Evolutionary conservation across 73 alveolate genomes (phyloP).

Genomic region (Symbiodinium pilosum): DNA sequence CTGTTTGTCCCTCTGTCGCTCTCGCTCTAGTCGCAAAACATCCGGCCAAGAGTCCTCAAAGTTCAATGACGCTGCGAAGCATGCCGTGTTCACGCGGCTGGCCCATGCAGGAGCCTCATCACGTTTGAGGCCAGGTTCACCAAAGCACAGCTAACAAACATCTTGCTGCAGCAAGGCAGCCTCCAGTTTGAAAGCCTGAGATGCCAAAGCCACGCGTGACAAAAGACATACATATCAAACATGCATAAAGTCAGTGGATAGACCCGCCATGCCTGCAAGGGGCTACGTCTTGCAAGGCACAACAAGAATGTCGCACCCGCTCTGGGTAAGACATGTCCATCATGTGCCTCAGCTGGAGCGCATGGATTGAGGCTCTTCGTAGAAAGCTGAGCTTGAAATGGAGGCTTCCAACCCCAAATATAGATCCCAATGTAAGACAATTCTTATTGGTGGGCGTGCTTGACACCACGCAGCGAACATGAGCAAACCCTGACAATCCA

Average conservation of each 20-base stretch:
- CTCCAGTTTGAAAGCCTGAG: background rate
- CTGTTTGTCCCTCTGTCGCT: too few relatives aligned
- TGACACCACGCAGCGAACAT: too few relatives aligned
- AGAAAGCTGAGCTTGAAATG: too few relatives aligned
- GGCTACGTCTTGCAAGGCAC: slow-evolving; percentile 63
- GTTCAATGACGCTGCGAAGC: slow-evolving; percentile 36
- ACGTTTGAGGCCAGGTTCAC: too few relatives aligned
- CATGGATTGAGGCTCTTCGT: too few relatives aligned
- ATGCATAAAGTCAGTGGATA: background rate
- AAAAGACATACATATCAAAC: background rate
- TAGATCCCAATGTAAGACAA: too few relatives aligned
- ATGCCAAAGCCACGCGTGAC: too few relatives aligned
- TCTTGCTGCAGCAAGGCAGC: background rate
- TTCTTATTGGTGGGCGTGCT: too few relatives aligned
- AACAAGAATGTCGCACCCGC: slow-evolving; percentile 56
- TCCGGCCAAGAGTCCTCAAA: slow-evolving; percentile 35
- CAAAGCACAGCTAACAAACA: too few relatives aligned
- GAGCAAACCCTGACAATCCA: too few relatives aligned
- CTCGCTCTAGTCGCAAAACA: too few relatives aligned
- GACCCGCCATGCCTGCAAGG: background rate
- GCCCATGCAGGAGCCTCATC: slow-evolving; percentile 73
- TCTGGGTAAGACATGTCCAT: slow-evolving; percentile 57
- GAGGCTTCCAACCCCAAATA: too few relatives aligned
- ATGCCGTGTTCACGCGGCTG: slow-evolving; percentile 83
- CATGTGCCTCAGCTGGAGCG: slow-evolving; percentile 80